phyloP scores from a whole-genome alignment of 805 yeast genomes.

The Wickerhamomyces bovis region DNA sequence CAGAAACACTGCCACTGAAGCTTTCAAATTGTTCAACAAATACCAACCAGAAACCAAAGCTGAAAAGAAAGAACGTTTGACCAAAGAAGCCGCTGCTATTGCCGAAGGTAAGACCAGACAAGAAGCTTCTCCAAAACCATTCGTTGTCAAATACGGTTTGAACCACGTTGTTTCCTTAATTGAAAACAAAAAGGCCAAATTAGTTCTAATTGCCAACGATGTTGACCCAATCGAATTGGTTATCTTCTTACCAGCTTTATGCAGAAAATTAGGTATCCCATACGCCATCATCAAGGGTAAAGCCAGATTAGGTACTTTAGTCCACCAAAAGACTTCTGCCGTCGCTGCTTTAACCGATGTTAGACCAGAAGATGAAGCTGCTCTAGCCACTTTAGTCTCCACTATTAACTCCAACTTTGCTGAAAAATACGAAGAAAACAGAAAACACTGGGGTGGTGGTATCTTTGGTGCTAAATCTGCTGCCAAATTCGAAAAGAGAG shows the following conservation, averaged over 20 bases:
- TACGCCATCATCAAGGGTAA: slow-evolving; percentile 97
- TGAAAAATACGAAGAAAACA: slow-evolving; percentile 91
- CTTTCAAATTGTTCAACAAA: slow-evolving; percentile 96
- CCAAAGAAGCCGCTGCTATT: slow-evolving; percentile 97
- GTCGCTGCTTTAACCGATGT: slow-evolving; percentile 98
- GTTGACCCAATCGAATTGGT: slow-evolving; percentile 98
- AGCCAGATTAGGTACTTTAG: slow-evolving; percentile 97
- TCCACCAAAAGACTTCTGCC: slow-evolving; percentile 95
- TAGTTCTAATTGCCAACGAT: slow-evolving; percentile 95
- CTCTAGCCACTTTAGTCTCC: slow-evolving; percentile 86
- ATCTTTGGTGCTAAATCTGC: slow-evolving; percentile 91
- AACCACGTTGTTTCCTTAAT: slow-evolving; percentile 96
- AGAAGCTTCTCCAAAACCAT: slow-evolving; percentile 95
- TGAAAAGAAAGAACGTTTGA: slow-evolving; percentile 98
- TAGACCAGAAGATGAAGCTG: slow-evolving; percentile 89
- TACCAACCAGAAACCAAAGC: slow-evolving; percentile 96
- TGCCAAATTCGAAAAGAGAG: slow-evolving; percentile 53
- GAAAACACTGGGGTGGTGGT: slow-evolving; percentile 99
- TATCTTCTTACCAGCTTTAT: slow-evolving; percentile 93
- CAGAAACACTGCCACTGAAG: slow-evolving; percentile 97
- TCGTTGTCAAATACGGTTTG: slow-evolving; percentile 94
- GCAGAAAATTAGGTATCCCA: slow-evolving; percentile 99
- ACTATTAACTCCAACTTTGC: slow-evolving; percentile 90
- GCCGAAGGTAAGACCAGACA: slow-evolving; percentile 97
- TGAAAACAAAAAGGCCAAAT: slow-evolving; percentile 97